phyloP scores from a whole-genome alignment of 2,329 filamentous ascomycete species.

The Allantophomopsis cytisporea region DNA sequence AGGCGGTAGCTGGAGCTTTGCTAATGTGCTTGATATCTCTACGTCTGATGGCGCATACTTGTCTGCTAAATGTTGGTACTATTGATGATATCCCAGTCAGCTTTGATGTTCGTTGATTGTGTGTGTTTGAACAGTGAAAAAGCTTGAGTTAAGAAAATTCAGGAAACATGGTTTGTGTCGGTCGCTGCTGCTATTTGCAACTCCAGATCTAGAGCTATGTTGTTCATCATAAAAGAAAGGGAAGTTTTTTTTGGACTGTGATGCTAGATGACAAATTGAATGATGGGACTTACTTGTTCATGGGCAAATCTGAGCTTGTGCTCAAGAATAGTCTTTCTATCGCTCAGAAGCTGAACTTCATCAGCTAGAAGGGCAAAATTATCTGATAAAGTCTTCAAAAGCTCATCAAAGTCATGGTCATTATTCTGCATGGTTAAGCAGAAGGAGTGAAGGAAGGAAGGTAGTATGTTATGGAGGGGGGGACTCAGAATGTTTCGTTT shows the following conservation, averaged over 20 bases:
- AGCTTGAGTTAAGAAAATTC: slow-evolving; percentile 17
- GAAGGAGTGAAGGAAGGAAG: not conserved
- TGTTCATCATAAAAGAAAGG: slow-evolving; percentile 28
- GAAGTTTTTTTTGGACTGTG: too few species aligned
- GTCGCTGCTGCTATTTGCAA: slow-evolving; percentile 44
- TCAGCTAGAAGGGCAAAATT: slow-evolving; percentile 52
- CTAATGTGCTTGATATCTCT: slow-evolving; percentile 53
- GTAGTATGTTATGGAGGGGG: too few species aligned
- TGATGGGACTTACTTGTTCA: slow-evolving; percentile 40
- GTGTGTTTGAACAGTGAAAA: slow-evolving; percentile 2
- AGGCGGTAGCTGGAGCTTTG: slow-evolving; percentile 52
- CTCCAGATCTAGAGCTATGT: slow-evolving; percentile 75
- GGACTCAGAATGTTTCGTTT: too few species aligned
- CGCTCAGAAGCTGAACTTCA: slow-evolving; percentile 48
- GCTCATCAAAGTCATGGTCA: slow-evolving; percentile 18
- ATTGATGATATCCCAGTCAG: slow-evolving; percentile 16
- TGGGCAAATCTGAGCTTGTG: slow-evolving; percentile 54
- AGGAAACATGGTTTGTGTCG: slow-evolving; percentile 42
- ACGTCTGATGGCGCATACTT: slow-evolving; percentile 53
- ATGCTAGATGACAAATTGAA: not conserved
- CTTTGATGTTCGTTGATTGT: not conserved
- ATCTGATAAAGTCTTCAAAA: slow-evolving; percentile 45
- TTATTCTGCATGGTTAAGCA: slow-evolving; percentile 2
- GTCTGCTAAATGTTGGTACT: slow-evolving; percentile 54
- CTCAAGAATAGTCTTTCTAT: slow-evolving; percentile 51